Conservation (phyloP, 2,329 filamentous ascomycete genomes). For the Blastomyces emzantsi region DNA sequence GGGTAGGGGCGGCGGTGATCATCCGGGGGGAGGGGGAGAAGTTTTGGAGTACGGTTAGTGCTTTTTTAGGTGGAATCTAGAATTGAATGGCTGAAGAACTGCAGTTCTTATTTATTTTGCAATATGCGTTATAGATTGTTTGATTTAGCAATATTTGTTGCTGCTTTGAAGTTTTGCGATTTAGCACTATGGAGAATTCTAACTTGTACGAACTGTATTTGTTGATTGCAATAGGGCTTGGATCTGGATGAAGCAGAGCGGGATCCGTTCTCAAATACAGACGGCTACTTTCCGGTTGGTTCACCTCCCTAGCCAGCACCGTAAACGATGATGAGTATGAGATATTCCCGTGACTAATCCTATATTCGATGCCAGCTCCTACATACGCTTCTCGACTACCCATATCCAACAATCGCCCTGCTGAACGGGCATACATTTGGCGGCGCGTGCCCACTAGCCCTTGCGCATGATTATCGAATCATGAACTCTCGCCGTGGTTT, state of each 20-base stretch:
- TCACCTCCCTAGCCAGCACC: neutral
- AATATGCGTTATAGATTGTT: neutral
- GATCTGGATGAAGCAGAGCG: slow-evolving; percentile 37
- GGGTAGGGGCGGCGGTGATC: slow-evolving; percentile 38
- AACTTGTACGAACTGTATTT: neutral
- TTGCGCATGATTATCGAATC: slow-evolving; percentile 31
- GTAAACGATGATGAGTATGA: neutral
- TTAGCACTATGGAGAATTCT: neutral
- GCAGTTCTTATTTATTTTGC: neutral
- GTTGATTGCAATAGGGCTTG: slow-evolving; percentile 21
- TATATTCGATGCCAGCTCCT: slow-evolving; percentile 20
- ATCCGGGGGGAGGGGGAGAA: slow-evolving; percentile 37
- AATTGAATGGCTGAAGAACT: neutral
- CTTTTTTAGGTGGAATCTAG: neutral
- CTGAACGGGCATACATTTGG: slow-evolving; percentile 35
- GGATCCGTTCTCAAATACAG: slow-evolving; percentile 45
- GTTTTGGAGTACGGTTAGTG: slow-evolving; percentile 13
- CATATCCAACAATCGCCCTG: slow-evolving; percentile 32
- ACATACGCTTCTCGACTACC: slow-evolving; percentile 35
- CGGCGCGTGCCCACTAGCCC: slow-evolving; percentile 30
- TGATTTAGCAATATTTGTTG: neutral
- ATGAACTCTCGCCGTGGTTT: slow-evolving; percentile 32
- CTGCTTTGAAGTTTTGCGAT: neutral
- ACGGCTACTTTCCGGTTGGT: slow-evolving; percentile 41
- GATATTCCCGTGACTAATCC: neutral